Evolutionary conservation across 768 basidiomycete genomes (phyloP).

Genomic region (Glaciozyma antarctica): DNA sequence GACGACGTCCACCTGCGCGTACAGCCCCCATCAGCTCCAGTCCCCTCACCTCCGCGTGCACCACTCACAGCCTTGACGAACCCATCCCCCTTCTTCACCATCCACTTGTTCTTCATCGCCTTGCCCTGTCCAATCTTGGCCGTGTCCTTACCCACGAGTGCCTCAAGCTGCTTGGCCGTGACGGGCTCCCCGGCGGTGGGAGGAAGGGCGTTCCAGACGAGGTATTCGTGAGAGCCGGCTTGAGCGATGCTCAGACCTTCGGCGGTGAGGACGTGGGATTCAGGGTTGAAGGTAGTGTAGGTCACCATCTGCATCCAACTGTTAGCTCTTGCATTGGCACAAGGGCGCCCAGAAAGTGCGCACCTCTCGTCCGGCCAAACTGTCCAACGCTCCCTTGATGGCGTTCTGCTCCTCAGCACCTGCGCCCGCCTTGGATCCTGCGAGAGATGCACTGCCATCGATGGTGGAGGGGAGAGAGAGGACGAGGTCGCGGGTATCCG

Average conservation of each 20-base stretch:
- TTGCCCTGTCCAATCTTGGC: conserved; percentile 89
- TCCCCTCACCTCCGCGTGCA: not conserved
- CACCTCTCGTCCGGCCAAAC: conserved; percentile 74
- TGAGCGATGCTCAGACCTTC: conserved; percentile 73
- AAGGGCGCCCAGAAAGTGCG: conserved; percentile 14
- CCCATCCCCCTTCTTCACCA: conserved; percentile 72
- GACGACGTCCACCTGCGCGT: conserved; percentile 53
- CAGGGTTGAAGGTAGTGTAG: conserved; percentile 66
- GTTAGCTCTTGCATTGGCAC: not conserved
- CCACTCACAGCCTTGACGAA: conserved; percentile 71
- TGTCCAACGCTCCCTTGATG: conserved; percentile 85
- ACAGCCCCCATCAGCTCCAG: not conserved
- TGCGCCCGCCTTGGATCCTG: conserved; percentile 14
- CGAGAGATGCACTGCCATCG: not conserved
- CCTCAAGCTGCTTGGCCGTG: conserved; percentile 23
- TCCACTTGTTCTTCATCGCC: conserved; percentile 97
- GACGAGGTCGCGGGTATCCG: conserved; percentile 38
- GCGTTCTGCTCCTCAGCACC: conserved; percentile 51
- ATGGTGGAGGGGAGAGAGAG: conserved; percentile 28
- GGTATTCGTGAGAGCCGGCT: conserved; percentile 86
- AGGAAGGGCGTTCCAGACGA: conserved; percentile 80
- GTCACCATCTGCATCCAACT: conserved; percentile 59
- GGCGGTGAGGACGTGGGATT: conserved; percentile 61
- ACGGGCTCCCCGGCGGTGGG: conserved; percentile 1
- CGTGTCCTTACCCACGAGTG: conserved; percentile 66